Base-by-base conservation (phyloP, 352 stramenopile genomes). In the Phytophthora meadii region DNA sequence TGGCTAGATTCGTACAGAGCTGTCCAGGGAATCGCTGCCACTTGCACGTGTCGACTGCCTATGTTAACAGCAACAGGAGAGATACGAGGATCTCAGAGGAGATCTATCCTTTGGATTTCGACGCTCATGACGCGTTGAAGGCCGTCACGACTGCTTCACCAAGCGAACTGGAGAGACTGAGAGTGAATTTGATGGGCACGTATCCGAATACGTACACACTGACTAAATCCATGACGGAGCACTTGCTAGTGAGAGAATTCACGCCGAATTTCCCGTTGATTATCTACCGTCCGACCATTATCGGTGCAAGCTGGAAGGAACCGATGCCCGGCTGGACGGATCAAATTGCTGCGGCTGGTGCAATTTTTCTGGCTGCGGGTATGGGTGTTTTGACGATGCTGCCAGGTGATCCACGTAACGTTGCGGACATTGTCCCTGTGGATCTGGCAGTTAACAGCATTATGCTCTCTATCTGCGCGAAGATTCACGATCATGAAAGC, bases 181-280 rank as follows among this genome's bases (percentile, higher is more conserved):
- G 77, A 32, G 76, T 91, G 14, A 90, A 94, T 47, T 69, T 96
- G 28, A 94, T 95, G 61, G 87, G 89, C 25, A 92, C 87, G 24
- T 97, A 94, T 73, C 87, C 88, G 6, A 97, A 97, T 70, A 97
- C 89, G 42, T 97, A 96, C 70, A 88, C 86, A 19, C 80, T 97
- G 0, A 97, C 88, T 64, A 95, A 97, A 70, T 92, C 86, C 14
- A 95, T 96, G 81, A 86, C 87, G 40, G 89, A 96, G 71, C 81
- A 93, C 34, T 53, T 96, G 27, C 47, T 94, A 25, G 65, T 84
- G 42, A 70, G 82, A 60, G 71, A 85, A 48, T 56, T 84, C 8
- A 58, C 61, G 1, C 64, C 75, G 5, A 53, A 59, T 44, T 76
- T 94, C 8, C 86, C 88, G 17, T 57, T 96, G 24, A 74, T 94